A percentile compares a stretch with the other conserved stretches of the same genome.
Conservation (phyloP, 2,329 filamentous ascomycete genomes). For the Trichoderma sp. region DNA sequence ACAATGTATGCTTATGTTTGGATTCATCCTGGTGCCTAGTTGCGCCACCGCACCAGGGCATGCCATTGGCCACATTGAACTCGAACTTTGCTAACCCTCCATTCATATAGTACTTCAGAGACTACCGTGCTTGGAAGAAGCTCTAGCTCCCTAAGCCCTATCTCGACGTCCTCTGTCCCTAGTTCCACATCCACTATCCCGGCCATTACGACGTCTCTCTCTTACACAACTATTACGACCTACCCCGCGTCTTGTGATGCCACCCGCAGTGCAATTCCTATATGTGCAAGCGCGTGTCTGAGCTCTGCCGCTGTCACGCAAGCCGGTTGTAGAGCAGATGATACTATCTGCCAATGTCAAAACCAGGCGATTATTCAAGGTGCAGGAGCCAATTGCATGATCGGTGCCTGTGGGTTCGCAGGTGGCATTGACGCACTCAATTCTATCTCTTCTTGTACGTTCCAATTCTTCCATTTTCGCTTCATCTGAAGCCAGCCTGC, state of each 20-base stretch:
- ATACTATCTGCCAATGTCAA: background rate
- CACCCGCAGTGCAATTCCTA: background rate
- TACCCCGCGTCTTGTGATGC: background rate
- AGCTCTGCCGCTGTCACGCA: background rate
- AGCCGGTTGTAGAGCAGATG: background rate
- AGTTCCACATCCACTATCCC: background rate
- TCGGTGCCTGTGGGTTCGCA: background rate
- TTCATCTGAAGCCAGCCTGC: background rate
- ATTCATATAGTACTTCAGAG: background rate
- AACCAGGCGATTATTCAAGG: background rate
- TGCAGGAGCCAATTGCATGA: background rate
- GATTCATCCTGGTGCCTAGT: background rate
- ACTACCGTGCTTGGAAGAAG: background rate
- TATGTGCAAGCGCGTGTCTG: background rate
- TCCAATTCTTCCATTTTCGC: background rate
- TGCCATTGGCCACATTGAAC: background rate
- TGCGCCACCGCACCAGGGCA: background rate
- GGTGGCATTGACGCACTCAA: background rate
- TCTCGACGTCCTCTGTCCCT: background rate
- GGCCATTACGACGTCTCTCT: background rate
- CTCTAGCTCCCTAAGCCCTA: background rate
- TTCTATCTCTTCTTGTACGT: background rate
- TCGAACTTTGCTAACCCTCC: background rate
- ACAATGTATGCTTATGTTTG: background rate
- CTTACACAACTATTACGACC: background rate